A percentile compares a stretch with the other conserved stretches of the same genome.
phyloP scores from a whole-genome alignment of 2,329 filamentous ascomycete genomes.

The Hypoxylon sp. region DNA sequence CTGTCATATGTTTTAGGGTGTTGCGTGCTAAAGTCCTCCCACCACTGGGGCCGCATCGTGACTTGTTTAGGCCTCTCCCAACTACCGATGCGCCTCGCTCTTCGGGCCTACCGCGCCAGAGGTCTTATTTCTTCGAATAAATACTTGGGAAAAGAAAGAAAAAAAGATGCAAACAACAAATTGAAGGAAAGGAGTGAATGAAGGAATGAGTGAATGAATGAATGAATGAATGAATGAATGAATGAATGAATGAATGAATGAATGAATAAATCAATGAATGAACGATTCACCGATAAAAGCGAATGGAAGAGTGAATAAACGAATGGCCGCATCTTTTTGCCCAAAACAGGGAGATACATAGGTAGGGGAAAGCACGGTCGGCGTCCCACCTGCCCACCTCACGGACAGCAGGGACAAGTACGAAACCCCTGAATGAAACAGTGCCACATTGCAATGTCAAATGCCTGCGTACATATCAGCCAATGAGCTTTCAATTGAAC shows the following conservation, averaged over 20 bases:
- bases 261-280: neutral
- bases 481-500: too few relatives aligned
- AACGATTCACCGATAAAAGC: neutral
- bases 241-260: neutral
- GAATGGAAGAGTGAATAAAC: neutral
- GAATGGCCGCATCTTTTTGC: neutral
- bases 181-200: neutral
- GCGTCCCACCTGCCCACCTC: too few relatives aligned
- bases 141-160: neutral
- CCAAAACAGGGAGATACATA: too few relatives aligned
- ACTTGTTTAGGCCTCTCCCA: neutral
- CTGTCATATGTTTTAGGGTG: constrained; percentile 30
- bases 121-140: neutral
- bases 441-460: too few relatives aligned
- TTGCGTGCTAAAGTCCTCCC: constrained; percentile 28
- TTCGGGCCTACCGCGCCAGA: neutral
- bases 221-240: neutral
- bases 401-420: too few relatives aligned
- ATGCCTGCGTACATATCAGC: too few relatives aligned
- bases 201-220: neutral
- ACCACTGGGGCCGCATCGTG: constrained; percentile 31
- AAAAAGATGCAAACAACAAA: too few relatives aligned
- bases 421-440: too few relatives aligned
- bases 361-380: too few relatives aligned
- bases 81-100: neutral